Evolutionary conservation across 2,329 filamentous ascomycete genomes (phyloP).

Genomic region (Phialophora expanda): DNA sequence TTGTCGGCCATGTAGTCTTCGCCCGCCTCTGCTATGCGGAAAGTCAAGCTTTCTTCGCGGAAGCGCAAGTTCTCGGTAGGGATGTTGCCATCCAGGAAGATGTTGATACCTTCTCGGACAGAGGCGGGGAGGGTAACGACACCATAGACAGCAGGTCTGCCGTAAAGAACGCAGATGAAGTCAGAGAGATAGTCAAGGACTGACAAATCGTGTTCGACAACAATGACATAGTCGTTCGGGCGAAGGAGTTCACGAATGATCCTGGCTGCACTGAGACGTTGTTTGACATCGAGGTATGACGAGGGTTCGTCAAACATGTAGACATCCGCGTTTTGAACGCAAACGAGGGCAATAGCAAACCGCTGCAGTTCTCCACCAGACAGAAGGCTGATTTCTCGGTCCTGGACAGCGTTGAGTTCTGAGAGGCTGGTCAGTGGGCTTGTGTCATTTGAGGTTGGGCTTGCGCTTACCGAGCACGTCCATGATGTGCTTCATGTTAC

Average conservation of each 20-base stretch:
- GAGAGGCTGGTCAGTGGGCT: conserved; percentile 42
- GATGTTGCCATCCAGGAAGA: conserved; percentile 97
- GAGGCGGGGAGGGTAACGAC: conserved; percentile 95
- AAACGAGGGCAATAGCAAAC: conserved; percentile 95
- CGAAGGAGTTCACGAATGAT: conserved; percentile 90
- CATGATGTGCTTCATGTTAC: conserved; percentile 80
- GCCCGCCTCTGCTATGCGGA: conserved; percentile 86
- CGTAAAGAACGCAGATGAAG: conserved; percentile 97
- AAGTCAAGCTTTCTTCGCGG: conserved; percentile 94
- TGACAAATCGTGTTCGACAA: conserved; percentile 98
- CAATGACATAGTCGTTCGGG: conserved; percentile 93
- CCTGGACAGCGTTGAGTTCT: conserved; percentile 85
- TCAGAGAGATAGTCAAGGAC: conserved; percentile 98
- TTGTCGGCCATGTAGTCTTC: conserved; percentile 89
- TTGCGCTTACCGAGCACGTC: conserved; percentile 68
- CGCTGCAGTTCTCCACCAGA: conserved; percentile 98
- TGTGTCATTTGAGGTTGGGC: not conserved
- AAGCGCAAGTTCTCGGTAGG: conserved; percentile 98
- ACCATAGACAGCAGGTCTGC: conserved; percentile 93
- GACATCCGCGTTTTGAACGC: conserved; percentile 94
- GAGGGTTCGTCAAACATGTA: conserved; percentile 99
- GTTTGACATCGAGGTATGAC: conserved; percentile 98
- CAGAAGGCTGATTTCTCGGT: conserved; percentile 86
- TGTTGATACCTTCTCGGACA: conserved; percentile 98
- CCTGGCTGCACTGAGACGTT: conserved; percentile 88